Evolutionary conservation across 208 protist species (phyloP), one percentile per base, ranked within the genome.

Genomic region (Phytomonas francai): DNA sequence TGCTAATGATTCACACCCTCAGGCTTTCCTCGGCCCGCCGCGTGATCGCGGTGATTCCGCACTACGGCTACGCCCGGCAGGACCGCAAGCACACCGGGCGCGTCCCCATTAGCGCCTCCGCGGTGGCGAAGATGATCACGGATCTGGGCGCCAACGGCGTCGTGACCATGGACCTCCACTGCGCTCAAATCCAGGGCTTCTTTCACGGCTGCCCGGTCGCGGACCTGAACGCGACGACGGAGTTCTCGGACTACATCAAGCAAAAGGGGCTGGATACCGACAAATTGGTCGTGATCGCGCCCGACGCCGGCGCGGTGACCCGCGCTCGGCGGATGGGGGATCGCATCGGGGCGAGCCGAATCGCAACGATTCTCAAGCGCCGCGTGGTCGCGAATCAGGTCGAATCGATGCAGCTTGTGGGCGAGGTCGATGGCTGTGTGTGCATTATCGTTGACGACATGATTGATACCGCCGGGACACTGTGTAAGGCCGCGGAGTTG

Each of bases 401-500:
- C 3, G 85, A 95, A 60, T 93, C 85, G 30, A 97, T 97, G 89
- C 88, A 97, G 73, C 80, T 98, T 9, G 96, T 98, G 31, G 97
- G 97, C 64, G 92, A 98, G 65, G 97, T 98, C 14, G 80, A 85
- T 22, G 96, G 92, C n/a, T 97, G 91, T 67, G 81, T 92, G 31
- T 92, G 84, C 71, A 92, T 99, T 65, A 97, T 99, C 67, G 88
- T 98, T n/a, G 97, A 99, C 65, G 97, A 99, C 81, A 99, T 99
- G 91, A 97, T 97, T 77, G 97, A 99, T 79, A 99, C 97, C 11
- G 95, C 83, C 31, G 95, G 96, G 59, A 98, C 97, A 28, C 83
- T 99, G 45, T 93, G 80, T 67, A 97, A 95, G 59, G 95, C 96
- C n/a, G 97, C 95, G 27, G 90, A 98, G 71, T 83, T 96, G 68